phyloP scores from a whole-genome alignment of 2,329 filamentous ascomycete species.

The Microcera coccophila region DNA sequence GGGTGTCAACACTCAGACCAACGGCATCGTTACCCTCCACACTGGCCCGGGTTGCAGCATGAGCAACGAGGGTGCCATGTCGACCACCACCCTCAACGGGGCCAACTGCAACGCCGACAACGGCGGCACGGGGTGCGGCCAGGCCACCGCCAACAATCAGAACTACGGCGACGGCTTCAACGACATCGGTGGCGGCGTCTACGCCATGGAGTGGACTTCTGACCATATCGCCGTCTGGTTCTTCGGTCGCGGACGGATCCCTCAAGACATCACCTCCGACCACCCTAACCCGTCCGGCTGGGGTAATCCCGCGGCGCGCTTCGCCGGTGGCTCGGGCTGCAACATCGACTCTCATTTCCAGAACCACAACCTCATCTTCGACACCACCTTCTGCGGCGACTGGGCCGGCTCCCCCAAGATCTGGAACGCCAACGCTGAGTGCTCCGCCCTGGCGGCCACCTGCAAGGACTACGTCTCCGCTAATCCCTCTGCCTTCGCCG shows the following conservation, averaged over 20 bases:
- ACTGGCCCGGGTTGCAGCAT: constrained; percentile 59
- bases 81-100: constrained; percentile 43
- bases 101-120: constrained; percentile 55
- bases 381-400: constrained; percentile 81
- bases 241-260: constrained; percentile 66
- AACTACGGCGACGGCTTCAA: constrained; percentile 72
- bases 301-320: constrained; percentile 65
- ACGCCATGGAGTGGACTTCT: constrained; percentile 72
- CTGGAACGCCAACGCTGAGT: constrained; percentile 57
- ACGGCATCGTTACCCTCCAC: constrained; percentile 65
- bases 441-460: constrained; percentile 55
- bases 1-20: constrained; percentile 61
- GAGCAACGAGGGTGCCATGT: constrained; percentile 43
- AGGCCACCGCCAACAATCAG: constrained; percentile 46
- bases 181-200: constrained; percentile 62
- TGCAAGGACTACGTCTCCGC: constrained; percentile 70
- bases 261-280: constrained; percentile 56
- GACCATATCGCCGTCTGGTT: constrained; percentile 73
- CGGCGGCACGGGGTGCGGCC: constrained; percentile 57
- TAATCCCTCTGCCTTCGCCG: constrained; percentile 65
- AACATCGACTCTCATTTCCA: constrained; percentile 67
- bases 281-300: constrained; percentile 64
- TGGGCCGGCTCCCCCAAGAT: constrained; percentile 66
- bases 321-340: constrained; percentile 63
- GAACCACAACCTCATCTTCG: constrained; percentile 71